These are phyloP conservation scores for Eutrema heterophyllum DNA, from an alignment of 345 rosid species.

Conservation along the genomic window DNA sequence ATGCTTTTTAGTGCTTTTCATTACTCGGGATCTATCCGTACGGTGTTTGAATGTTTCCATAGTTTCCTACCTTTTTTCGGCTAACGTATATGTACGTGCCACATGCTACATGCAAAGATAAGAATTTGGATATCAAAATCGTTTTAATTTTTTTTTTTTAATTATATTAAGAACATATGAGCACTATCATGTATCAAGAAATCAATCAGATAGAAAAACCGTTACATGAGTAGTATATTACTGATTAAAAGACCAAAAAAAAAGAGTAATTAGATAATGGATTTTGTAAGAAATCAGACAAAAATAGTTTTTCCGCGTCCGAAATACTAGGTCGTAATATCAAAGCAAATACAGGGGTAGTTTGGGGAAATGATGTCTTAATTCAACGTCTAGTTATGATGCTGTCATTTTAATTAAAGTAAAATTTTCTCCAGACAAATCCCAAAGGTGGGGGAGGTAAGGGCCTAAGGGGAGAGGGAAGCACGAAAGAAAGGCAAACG, in stretches of 20 bases:
- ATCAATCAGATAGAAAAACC: too few relatives aligned
- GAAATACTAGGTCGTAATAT: conserved; percentile 20
- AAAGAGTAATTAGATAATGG: background rate
- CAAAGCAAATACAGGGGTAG: conserved; percentile 3
- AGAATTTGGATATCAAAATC: too few relatives aligned
- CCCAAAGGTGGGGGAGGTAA: conserved; percentile 28
- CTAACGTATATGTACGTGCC: too few relatives aligned
- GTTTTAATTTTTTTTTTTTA: too few relatives aligned
- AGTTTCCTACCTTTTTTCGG: too few relatives aligned
- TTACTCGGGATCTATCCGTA: background rate
- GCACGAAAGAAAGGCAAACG: conserved; percentile 31
- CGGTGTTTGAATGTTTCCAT: too few relatives aligned
- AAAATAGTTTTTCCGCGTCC: conserved; percentile 28
- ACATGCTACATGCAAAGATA: too few relatives aligned
- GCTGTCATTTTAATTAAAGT: conserved; percentile 31
- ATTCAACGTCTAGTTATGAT: conserved; percentile 29
- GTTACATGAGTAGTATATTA: background rate
- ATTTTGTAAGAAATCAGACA: conserved; percentile 22
- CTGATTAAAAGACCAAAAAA: background rate
- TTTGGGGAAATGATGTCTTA: conserved; percentile 6
- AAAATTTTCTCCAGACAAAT: conserved; percentile 23
- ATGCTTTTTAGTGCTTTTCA: background rate
- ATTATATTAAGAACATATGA: too few relatives aligned
- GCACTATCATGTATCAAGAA: too few relatives aligned
- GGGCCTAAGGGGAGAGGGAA: conserved; percentile 33